Evolutionary conservation across 176 grass and related monocot genomes (phyloP), one percentile per base, ranked within the genome.

Genomic region (Triticum urartu): DNA sequence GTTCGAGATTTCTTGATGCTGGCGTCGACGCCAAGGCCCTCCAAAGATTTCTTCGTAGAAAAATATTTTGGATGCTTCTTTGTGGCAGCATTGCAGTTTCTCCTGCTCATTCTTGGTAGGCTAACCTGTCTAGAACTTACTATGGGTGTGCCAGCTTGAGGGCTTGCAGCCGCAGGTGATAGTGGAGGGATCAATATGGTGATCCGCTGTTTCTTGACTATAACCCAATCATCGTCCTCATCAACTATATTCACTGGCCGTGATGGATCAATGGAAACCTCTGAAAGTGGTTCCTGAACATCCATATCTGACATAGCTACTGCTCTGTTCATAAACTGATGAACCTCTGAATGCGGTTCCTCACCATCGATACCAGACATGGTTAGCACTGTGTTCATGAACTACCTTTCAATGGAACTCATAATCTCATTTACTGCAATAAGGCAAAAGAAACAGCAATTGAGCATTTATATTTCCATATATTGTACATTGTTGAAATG

Each of bases 131-230:
- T 73, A 45, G 26, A 72, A 64, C 83, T 74, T 79, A 72, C 4
- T 77, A 45, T 78, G 42, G 58, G 56, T 2, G 15, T 52, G 15
- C 64, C 67, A 52, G 45, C 38, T 79, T 83, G 34, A 86, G 64
- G 42, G 17, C 60, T 85, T 86, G 54, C 26, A 74, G 66, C 33
- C 79, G 28, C 43, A 83, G 66, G 73, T 83, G 90, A 79, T 73
- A 38, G 59, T 67, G 83, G 79, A 86, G 90, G 90, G 75, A 92
- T 74, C 5, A 82, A 77, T 79, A 92, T 74, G 79, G 21, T 92
- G 58, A 92, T 24, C 40, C 73, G 78, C 74, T 92, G 90, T 72
- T 86, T 92, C 79, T 92, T 89, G 47, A 92, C 86, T 83, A 92
- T 86, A 39, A 92, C 65, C 90, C 90, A 92, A 15, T 92, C 90